phyloP scores from a whole-genome alignment of 108 stramenopile genomes.

The Fragilariopsis cylindrus region DNA sequence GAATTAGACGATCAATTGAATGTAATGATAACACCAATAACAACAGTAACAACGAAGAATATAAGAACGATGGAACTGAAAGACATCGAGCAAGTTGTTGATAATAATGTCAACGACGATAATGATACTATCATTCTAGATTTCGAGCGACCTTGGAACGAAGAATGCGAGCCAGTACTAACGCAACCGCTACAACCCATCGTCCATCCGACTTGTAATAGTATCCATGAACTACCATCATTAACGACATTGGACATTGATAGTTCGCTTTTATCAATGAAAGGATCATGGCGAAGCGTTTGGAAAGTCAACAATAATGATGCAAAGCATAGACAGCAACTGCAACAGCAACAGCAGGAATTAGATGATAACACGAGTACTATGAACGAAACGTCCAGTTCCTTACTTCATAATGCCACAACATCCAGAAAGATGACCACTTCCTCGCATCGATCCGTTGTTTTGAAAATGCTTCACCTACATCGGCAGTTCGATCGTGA shows the following conservation, averaged over 20 bases:
- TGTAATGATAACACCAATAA: background rate
- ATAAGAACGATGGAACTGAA: conserved; percentile 6
- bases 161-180: conserved; percentile 55
- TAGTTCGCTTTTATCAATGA: conserved; percentile 31
- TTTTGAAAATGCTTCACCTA: conserved; percentile 53
- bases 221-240: conserved; percentile 58
- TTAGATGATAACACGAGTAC: background rate
- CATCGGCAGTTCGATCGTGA: conserved; percentile 56
- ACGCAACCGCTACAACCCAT: conserved; percentile 16
- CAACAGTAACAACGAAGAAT: background rate
- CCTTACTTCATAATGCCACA: background rate
- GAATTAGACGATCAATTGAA: background rate
- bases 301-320: conserved; percentile 35
- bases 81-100: background rate
- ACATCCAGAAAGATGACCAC: background rate
- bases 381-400: background rate
- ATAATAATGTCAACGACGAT: background rate
- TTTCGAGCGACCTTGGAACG: conserved; percentile 39
- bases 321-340: background rate
- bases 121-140: conserved; percentile 3
- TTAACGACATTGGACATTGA: background rate
- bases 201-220: conserved; percentile 68
- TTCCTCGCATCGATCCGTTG: conserved; percentile 25
- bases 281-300: conserved; percentile 52
- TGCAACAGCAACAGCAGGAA: background rate